A percentile compares a stretch with the other conserved stretches of the same genome.
These are phyloP conservation scores for Mycena chlorophos DNA, from an alignment of 768 basidiomycete genomes.

Conservation along the genomic window DNA sequence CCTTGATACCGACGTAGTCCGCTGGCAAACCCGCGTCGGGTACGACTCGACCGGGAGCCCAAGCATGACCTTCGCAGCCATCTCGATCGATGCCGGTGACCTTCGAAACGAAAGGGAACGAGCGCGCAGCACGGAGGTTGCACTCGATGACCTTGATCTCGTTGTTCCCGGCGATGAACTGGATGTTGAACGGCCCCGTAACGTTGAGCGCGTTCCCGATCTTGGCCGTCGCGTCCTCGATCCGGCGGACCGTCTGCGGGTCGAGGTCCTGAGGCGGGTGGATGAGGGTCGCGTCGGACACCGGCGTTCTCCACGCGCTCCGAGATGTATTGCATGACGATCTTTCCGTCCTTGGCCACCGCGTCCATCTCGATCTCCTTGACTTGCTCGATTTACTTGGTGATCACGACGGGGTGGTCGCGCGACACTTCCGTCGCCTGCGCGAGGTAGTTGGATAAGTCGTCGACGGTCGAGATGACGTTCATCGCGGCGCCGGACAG, in stretches of 20 bases:
- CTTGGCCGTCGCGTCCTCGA: too few species aligned
- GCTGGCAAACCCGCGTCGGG: too few species aligned
- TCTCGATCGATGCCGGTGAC: conserved; percentile 97
- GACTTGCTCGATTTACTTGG: conserved; percentile 98
- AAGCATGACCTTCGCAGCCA: conserved; percentile 99
- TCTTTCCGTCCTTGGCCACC: too few species aligned
- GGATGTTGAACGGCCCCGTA: too few species aligned
- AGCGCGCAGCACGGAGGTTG: conserved; percentile 95
- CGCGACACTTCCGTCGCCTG: too few species aligned
- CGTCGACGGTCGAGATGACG: conserved; percentile 91
- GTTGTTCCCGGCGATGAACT: too few species aligned
- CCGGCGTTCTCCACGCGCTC: too few species aligned
- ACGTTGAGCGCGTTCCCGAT: too few species aligned
- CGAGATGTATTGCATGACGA: too few species aligned
- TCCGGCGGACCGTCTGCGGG: too few species aligned
- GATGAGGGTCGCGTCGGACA: too few species aligned
- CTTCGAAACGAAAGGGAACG: conserved; percentile 99
- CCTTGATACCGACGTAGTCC: conserved; percentile 99
- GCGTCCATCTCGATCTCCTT: conserved; percentile 99
- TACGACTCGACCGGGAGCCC: conserved; percentile 86
- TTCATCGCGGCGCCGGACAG: conserved; percentile 99
- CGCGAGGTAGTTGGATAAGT: conserved; percentile 87
- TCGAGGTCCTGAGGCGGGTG: too few species aligned
- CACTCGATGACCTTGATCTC: conserved; percentile 99
- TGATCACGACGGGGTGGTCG: conserved; percentile 98